These are phyloP conservation scores for Mariannaea sp. DNA, from an alignment of 2,329 filamentous ascomycete species.

Conservation along the genomic window DNA sequence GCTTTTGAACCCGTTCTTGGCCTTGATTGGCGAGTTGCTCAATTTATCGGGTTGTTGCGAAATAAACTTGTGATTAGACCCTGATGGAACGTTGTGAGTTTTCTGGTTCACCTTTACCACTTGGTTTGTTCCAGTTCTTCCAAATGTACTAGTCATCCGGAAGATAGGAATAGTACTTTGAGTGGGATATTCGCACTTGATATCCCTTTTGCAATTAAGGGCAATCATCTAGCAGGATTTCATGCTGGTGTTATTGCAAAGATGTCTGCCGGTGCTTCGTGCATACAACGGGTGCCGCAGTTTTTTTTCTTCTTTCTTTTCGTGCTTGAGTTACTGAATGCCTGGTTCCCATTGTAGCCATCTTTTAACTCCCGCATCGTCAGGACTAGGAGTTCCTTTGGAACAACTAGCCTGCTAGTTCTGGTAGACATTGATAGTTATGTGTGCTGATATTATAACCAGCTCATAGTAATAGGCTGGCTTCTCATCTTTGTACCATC, in stretches of 20 bases:
- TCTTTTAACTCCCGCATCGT: slow-evolving; percentile 1
- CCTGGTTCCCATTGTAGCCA: not conserved
- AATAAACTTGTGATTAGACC: slow-evolving; percentile 5
- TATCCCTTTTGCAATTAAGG: too few species aligned
- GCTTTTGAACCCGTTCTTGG: slow-evolving; percentile 7
- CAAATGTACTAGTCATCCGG: not conserved
- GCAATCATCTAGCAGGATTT: too few species aligned
- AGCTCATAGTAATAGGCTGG: not conserved
- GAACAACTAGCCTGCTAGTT: not conserved
- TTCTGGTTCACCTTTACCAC: not conserved
- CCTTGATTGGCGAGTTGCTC: not conserved
- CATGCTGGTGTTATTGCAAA: too few species aligned
- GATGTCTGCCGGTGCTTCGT: too few species aligned
- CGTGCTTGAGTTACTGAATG: slow-evolving; percentile 11
- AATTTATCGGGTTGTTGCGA: slow-evolving; percentile 7
- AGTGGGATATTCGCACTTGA: too few species aligned
- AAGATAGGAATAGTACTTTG: too few species aligned
- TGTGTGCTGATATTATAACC: not conserved
- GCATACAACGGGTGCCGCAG: too few species aligned
- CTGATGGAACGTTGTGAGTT: slow-evolving; percentile 11
- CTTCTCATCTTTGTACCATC: not conserved
- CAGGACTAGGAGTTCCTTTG: not conserved
- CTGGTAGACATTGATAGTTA: not conserved
- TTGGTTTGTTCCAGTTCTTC: not conserved
- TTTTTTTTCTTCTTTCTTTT: too few species aligned